Conservation (phyloP, 23 red algal genomes). For the Gracilaria vermiculophylla region DNA sequence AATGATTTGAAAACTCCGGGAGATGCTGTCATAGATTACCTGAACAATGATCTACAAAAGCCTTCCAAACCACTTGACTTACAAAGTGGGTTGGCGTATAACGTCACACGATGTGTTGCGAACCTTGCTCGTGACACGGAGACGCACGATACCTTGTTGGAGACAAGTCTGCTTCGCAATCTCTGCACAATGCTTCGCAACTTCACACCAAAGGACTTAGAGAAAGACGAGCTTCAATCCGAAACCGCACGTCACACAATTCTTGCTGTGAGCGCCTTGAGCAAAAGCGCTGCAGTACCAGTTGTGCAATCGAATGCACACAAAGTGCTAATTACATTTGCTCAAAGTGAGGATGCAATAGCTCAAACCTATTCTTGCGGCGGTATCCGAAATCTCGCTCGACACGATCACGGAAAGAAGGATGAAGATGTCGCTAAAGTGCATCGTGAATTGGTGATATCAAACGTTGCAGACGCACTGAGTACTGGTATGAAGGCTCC, state of each 20-base stretch:
- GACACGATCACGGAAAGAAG: conserved; percentile 1
- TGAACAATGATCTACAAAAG: neutral
- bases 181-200: conserved; percentile 21
- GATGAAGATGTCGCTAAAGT: conserved; percentile 29
- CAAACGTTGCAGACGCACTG: conserved; percentile 41
- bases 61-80: conserved; percentile 14
- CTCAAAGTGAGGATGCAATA: conserved; percentile 20
- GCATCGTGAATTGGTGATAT: conserved; percentile 63
- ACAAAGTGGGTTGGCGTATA: conserved; percentile 34
- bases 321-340: conserved; percentile 29
- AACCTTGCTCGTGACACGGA: conserved; percentile 51
- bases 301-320: conserved; percentile 34
- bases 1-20: neutral
- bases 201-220: neutral
- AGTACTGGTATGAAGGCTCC: conserved; percentile 15
- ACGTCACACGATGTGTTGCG: conserved; percentile 56
- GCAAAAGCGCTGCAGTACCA: conserved; percentile 35
- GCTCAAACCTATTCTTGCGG: conserved; percentile 62
- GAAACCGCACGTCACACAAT: conserved; percentile 41
- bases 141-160: conserved; percentile 25
- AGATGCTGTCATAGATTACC: conserved; percentile 28
- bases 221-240: conserved; percentile 1
- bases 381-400: conserved; percentile 51
- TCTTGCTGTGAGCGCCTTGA: conserved; percentile 48
- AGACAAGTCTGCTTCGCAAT: conserved; percentile 19